Evolutionary conservation across 192 early-diverging fungal genomes (phyloP).

Genomic region (Pecoramyces ruminantium): DNA sequence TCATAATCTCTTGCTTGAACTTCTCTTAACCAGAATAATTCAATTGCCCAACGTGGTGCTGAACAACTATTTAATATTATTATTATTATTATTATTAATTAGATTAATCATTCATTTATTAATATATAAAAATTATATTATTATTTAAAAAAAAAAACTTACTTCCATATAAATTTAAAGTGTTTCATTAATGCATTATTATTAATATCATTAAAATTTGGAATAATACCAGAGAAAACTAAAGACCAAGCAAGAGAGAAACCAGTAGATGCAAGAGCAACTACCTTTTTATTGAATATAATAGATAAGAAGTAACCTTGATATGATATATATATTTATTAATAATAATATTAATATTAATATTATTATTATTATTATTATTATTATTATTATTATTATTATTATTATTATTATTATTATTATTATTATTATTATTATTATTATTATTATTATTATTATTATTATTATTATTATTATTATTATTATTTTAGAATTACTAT

Average conservation of each 20-base stretch:
- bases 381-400: neutral
- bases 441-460: no score
- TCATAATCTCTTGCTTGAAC: slow-evolving; percentile 8
- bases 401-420: no score
- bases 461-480: no score
- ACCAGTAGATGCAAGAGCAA: slow-evolving; percentile 32
- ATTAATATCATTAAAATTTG: slow-evolving; percentile 23
- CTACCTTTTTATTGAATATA: slow-evolving; percentile 12
- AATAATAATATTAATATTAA: no score
- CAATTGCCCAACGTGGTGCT: slow-evolving; percentile 42
- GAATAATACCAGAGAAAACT: slow-evolving; percentile 32
- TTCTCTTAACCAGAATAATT: slow-evolving; percentile 36
- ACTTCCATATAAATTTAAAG: slow-evolving; percentile 29
- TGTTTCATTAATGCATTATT: slow-evolving; percentile 3
- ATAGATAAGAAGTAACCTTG: slow-evolving; percentile 33
- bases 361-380: neutral
- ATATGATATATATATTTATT: no score
- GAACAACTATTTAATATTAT: slow-evolving; percentile 14
- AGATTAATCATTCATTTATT: no score
- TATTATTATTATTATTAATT: no score
- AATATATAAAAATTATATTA: no score
- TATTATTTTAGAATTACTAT: no score
- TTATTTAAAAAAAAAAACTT: neutral
- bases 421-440: no score
- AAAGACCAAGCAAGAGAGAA: slow-evolving; percentile 45